These are phyloP conservation scores for Alternaria infectoria DNA, from an alignment of 2,329 filamentous ascomycete genomes.

Conservation along the genomic window DNA sequence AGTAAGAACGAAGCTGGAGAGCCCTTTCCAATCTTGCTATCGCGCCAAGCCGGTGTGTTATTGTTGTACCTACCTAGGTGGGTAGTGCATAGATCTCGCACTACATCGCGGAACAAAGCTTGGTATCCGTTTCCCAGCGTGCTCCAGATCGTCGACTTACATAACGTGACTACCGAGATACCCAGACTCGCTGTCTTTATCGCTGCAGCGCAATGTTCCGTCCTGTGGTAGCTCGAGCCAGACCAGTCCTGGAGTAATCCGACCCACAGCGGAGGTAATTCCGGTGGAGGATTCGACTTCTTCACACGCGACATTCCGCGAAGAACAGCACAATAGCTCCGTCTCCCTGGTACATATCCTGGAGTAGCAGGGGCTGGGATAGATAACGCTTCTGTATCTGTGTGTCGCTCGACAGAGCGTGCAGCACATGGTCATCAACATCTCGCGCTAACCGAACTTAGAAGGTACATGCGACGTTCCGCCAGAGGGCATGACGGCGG, in stretches of 20 bases:
- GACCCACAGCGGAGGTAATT: background rate
- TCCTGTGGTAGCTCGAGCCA: background rate
- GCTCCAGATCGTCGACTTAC: background rate
- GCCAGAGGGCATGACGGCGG: background rate
- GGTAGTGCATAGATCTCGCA: background rate
- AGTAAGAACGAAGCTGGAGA: background rate
- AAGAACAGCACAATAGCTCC: background rate
- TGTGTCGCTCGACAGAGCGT: background rate
- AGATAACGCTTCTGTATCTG: background rate
- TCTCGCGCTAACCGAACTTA: background rate
- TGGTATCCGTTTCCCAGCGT: background rate
- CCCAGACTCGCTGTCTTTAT: background rate
- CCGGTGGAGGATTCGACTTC: background rate
- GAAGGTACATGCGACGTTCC: constrained; percentile 8
- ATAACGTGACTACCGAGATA: background rate
- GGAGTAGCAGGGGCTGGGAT: background rate
- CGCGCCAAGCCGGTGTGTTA: background rate
- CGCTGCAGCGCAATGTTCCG: background rate
- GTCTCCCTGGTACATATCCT: background rate
- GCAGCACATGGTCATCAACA: background rate
- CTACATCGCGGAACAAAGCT: background rate
- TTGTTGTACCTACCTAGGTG: background rate
- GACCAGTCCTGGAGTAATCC: background rate
- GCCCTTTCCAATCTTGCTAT: background rate
- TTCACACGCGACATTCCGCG: background rate